phyloP scores from a whole-genome alignment of 179 eudicot species.

The Beta corolliflora region DNA sequence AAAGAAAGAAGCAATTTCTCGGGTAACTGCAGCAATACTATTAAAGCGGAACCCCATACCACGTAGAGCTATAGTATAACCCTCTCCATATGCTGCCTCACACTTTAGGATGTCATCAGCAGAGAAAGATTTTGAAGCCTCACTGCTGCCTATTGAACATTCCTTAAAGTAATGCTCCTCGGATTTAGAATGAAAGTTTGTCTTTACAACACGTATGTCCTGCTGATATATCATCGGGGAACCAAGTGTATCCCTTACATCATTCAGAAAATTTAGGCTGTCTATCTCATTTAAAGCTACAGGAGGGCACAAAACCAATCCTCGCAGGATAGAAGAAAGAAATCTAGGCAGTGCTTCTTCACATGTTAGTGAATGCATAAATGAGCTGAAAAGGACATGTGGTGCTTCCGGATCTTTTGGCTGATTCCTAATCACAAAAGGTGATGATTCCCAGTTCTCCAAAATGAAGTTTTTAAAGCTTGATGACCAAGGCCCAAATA shows the following conservation, averaged over 20 bases:
- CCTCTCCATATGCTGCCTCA: slow-evolving; percentile 64
- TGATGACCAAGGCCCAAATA: slow-evolving; percentile 43
- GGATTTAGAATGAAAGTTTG: slow-evolving; percentile 32
- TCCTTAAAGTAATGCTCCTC: slow-evolving; percentile 68
- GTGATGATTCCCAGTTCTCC: slow-evolving; percentile 73
- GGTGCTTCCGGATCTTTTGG: slow-evolving; percentile 26
- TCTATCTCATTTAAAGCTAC: slow-evolving; percentile 67
- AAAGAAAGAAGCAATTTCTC: slow-evolving; percentile 60
- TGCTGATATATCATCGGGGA: slow-evolving; percentile 67
- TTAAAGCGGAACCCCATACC: slow-evolving; percentile 76
- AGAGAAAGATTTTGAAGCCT: slow-evolving; percentile 33
- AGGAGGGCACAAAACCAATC: slow-evolving; percentile 67
- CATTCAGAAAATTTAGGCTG: slow-evolving; percentile 50
- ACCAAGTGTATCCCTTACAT: slow-evolving; percentile 51
- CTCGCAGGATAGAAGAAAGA: slow-evolving; percentile 47
- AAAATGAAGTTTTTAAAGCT: slow-evolving; percentile 49
- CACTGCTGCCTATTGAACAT: slow-evolving; percentile 22
- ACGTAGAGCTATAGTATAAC: slow-evolving; percentile 75
- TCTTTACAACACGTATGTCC: slow-evolving; percentile 77
- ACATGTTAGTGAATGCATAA: slow-evolving; percentile 35
- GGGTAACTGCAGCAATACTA: slow-evolving; percentile 56
- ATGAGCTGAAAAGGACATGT: slow-evolving; percentile 47
- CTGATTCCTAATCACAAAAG: slow-evolving; percentile 43
- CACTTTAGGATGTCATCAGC: slow-evolving; percentile 59
- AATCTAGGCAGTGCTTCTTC: slow-evolving; percentile 40